A percentile compares a stretch with the other conserved stretches of the same genome.
Evolutionary conservation across 2,329 filamentous ascomycete species (phyloP).

Genomic region (Penicillium verrucosum): DNA sequence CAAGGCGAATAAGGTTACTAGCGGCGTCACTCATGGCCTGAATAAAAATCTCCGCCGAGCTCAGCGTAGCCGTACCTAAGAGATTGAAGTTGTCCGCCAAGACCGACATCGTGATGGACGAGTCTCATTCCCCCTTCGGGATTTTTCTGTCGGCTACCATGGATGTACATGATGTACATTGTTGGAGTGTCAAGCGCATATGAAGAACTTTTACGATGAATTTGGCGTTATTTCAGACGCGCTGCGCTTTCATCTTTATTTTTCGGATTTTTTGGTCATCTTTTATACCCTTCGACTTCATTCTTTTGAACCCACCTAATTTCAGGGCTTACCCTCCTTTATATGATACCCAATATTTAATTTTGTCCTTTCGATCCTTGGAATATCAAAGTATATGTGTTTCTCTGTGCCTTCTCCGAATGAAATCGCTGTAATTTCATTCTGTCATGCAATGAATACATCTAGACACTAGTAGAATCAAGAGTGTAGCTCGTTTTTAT

Average conservation of each 20-base stretch:
- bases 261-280: not conserved
- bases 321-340: not conserved
- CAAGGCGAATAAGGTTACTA: not conserved
- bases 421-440: fast-evolving
- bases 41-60: not conserved
- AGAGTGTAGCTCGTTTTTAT: not conserved
- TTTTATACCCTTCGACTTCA: not conserved
- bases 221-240: not conserved
- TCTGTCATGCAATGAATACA: not conserved
- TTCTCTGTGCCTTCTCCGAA: too few species aligned
- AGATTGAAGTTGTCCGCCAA: too few species aligned
- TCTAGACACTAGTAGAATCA: not conserved
- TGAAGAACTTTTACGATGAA: not conserved
- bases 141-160: not conserved
- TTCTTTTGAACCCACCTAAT: not conserved
- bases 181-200: not conserved
- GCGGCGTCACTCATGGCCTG: not conserved
- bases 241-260: not conserved
- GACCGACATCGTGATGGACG: fast-evolving
- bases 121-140: not conserved
- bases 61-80: not conserved
- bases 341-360: conserved; percentile 5
- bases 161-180: not conserved
- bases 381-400: not conserved
- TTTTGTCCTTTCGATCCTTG: not conserved